Evolutionary conservation across 73 alveolate species (phyloP).

Genomic region (Tetrahymena borealis): DNA sequence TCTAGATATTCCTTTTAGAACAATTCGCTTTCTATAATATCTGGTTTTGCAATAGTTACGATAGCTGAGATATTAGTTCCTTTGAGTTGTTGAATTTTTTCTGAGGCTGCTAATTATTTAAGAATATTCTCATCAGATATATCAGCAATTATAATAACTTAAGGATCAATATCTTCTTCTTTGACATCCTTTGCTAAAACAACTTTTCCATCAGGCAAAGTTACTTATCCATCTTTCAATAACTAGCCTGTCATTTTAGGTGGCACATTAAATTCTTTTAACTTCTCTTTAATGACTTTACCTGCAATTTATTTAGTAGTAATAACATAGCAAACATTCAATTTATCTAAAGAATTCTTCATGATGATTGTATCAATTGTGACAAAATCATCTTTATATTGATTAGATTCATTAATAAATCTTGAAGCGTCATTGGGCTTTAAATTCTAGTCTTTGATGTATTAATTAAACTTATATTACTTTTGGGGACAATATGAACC

Average conservation of each 20-base stretch:
- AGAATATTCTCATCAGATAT: not conserved
- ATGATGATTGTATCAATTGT: not conserved
- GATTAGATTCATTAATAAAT: not conserved
- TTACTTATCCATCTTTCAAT: not conserved
- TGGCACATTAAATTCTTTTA: not conserved
- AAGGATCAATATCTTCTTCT: not conserved
- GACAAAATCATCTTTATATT: not conserved
- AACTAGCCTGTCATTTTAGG: not conserved
- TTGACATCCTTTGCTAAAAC: not conserved
- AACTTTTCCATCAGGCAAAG: conserved; percentile 2
- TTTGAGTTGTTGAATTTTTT: not conserved
- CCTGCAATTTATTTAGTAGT: not conserved
- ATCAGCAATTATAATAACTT: not conserved
- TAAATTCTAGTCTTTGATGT: not conserved
- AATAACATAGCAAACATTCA: not conserved
- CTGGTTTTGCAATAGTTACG: not conserved
- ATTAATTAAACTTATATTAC: not conserved
- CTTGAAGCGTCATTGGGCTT: not conserved
- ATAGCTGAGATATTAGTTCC: not conserved
- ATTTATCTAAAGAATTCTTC: not conserved
- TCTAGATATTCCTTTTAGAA: not conserved
- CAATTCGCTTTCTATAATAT: not conserved
- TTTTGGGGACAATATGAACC: not conserved
- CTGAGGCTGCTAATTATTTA: not conserved
- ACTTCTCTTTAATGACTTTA: not conserved